Percentiles rank a stretch among this genome's conserved stretches.
These are phyloP conservation scores for Aspergillus sp. DNA, from an alignment of 2,329 filamentous ascomycete genomes.

Conservation along the genomic window DNA sequence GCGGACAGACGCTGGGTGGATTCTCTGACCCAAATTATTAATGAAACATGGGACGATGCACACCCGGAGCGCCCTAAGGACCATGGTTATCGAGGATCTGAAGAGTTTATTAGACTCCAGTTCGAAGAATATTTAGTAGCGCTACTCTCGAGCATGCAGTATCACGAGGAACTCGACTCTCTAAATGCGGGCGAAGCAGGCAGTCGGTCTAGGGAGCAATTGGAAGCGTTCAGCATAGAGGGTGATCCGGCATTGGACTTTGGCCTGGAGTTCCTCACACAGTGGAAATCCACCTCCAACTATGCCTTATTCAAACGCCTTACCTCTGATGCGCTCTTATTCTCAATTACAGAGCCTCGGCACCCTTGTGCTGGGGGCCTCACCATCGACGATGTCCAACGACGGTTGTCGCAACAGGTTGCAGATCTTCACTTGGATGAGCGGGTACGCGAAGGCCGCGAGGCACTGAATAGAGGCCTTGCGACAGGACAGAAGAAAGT, in stretches of 20 bases:
- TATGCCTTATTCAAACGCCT: slow-evolving; percentile 80
- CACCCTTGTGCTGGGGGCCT: slow-evolving; percentile 92
- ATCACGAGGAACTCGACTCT: slow-evolving; percentile 63
- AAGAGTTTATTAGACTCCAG: slow-evolving; percentile 94
- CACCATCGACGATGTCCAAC: slow-evolving; percentile 89
- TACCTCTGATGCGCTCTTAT: slow-evolving; percentile 75
- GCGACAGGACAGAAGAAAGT: slow-evolving; percentile 85
- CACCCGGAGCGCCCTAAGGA: slow-evolving; percentile 89
- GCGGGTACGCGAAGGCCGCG: slow-evolving; percentile 73
- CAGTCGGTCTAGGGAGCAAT: slow-evolving; percentile 42
- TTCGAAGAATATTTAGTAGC: slow-evolving; percentile 96
- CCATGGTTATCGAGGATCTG: slow-evolving; percentile 89
- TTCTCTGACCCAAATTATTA: slow-evolving; percentile 84
- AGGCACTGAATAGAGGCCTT: slow-evolving; percentile 84
- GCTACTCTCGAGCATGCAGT: slow-evolving; percentile 83
- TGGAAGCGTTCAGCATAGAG: slow-evolving; percentile 60
- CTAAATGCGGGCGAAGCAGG: slow-evolving; percentile 42
- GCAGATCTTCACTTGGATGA: slow-evolving; percentile 93
- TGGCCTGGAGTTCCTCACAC: slow-evolving; percentile 75
- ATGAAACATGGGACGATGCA: slow-evolving; percentile 92
- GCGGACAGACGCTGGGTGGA: slow-evolving; percentile 96
- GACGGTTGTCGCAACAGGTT: slow-evolving; percentile 84
- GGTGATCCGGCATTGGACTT: slow-evolving; percentile 85
- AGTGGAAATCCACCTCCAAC: slow-evolving; percentile 84
- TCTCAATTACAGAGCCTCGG: slow-evolving; percentile 87